Percentiles rank a stretch among this genome's conserved stretches.
These are phyloP conservation scores for Metschnikowia borealis DNA, from an alignment of 805 yeast species.

Conservation along the genomic window DNA sequence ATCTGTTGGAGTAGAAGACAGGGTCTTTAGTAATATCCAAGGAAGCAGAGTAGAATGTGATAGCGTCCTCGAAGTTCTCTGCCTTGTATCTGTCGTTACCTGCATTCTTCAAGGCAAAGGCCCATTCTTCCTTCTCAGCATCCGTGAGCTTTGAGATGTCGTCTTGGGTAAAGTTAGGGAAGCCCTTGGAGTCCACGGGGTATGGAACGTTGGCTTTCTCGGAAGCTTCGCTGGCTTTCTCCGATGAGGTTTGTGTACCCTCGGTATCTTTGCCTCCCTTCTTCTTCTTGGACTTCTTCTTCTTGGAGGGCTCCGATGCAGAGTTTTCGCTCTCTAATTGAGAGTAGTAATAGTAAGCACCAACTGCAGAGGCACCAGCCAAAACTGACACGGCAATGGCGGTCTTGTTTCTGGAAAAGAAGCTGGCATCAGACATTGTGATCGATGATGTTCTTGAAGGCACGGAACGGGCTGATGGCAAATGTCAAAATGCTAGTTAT, in stretches of 20 bases:
- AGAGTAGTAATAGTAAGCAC: constrained; percentile 51
- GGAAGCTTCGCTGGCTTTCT: constrained; percentile 8
- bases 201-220: constrained; percentile 26
- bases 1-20: constrained; percentile 88
- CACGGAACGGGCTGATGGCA: neutral
- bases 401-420: constrained; percentile 53
- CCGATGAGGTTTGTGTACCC: constrained; percentile 12
- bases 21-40: constrained; percentile 75
- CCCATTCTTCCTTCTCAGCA: constrained; percentile 58
- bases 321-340: constrained; percentile 22
- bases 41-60: constrained; percentile 76
- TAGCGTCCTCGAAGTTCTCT: constrained; percentile 71
- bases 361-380: constrained; percentile 61
- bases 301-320: constrained; percentile 20
- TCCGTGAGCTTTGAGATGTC: constrained; percentile 42
- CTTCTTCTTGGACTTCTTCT: constrained; percentile 44
- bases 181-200: constrained; percentile 54
- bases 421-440: constrained; percentile 22
- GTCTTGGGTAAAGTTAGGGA: constrained; percentile 53
- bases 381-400: constrained; percentile 61
- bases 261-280: constrained; percentile 34
- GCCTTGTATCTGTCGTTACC: constrained; percentile 78
- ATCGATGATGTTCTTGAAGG: neutral
- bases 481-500: neutral
- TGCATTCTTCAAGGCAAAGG: constrained; percentile 77